A percentile compares a stretch with the other conserved stretches of the same genome.
These are phyloP conservation scores for Hysterangium stoloniferum DNA, from an alignment of 768 basidiomycete genomes.

Conservation along the genomic window DNA sequence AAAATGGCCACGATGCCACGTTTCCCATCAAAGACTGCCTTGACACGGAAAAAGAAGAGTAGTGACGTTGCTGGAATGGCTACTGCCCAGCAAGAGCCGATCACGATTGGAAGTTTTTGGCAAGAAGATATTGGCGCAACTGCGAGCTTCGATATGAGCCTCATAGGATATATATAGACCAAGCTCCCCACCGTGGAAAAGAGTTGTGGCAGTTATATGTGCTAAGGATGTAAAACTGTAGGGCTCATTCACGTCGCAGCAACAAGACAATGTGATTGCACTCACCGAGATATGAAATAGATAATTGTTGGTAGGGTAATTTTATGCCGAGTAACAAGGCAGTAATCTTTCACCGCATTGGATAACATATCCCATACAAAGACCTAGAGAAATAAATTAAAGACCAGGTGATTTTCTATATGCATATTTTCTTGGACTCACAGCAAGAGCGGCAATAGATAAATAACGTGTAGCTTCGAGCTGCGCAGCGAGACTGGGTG, in stretches of 20 bases:
- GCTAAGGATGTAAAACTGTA: slow-evolving; percentile 7
- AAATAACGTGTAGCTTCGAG: slow-evolving; percentile 23
- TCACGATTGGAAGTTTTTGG: slow-evolving; percentile 17
- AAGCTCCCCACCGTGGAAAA: slow-evolving; percentile 3
- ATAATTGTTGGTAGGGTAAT: slow-evolving; percentile 18
- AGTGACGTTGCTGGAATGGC: slow-evolving; percentile 23
- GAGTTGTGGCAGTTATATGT: background rate
- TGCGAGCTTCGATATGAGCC: slow-evolving; percentile 10
- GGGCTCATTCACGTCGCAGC: too few species aligned
- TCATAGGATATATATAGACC: background rate
- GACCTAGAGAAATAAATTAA: background rate
- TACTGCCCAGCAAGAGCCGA: slow-evolving; percentile 20
- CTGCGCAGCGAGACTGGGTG: slow-evolving; percentile 22
- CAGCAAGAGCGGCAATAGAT: slow-evolving; percentile 21
- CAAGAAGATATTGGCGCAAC: slow-evolving; percentile 11
- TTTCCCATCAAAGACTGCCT: slow-evolving; percentile 26
- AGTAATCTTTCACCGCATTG: slow-evolving; percentile 22
- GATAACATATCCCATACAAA: slow-evolving; percentile 29
- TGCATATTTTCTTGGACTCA: too few species aligned
- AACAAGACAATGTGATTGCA: too few species aligned
- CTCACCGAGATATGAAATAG: slow-evolving; percentile 29
- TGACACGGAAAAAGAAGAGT: slow-evolving; percentile 33
- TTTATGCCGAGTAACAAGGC: slow-evolving; percentile 16
- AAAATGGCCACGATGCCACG: slow-evolving; percentile 18
- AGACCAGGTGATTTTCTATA: background rate